phyloP scores from a whole-genome alignment of 306 rosid species.

The Acacia confusa region DNA sequence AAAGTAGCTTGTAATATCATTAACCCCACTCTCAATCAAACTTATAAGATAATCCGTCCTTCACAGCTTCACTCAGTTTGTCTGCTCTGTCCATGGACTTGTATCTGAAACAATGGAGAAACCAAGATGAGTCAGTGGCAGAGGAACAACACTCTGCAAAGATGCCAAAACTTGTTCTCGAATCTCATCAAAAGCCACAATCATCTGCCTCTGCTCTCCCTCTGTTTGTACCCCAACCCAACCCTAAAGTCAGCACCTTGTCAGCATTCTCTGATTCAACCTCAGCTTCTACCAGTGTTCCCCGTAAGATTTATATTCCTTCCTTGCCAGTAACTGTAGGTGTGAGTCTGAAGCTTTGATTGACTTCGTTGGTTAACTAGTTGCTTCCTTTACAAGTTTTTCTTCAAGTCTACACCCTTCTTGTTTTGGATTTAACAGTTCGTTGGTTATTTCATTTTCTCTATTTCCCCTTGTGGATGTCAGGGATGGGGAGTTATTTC shows the following conservation, averaged over 20 bases:
- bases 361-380: not conserved
- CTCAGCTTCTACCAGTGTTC: conserved; percentile 43
- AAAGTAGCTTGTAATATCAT: conserved; percentile 16
- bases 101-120: conserved; percentile 81
- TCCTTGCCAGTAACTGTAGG: not conserved
- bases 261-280: conserved; percentile 68
- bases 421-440: conserved; percentile 17
- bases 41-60: not conserved
- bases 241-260: conserved; percentile 54
- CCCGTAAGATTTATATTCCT: conserved; percentile 53
- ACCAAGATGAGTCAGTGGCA: conserved; percentile 90
- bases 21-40: not conserved
- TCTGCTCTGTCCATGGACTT: conserved; percentile 71
- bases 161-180: conserved; percentile 71
- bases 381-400: not conserved
- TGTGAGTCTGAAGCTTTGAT: conserved; percentile 27
- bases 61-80: not conserved
- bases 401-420: not conserved
- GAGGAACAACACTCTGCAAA: conserved; percentile 72
- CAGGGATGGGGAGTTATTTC: conserved; percentile 81
- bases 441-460: not conserved
- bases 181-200: conserved; percentile 55
- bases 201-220: conserved; percentile 64
- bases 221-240: conserved; percentile 68
- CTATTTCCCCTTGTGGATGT: not conserved